Percentiles rank a stretch among this genome's conserved stretches.
Conservation (phyloP, 768 basidiomycete genomes). For the Hypholoma sublateritium region DNA sequence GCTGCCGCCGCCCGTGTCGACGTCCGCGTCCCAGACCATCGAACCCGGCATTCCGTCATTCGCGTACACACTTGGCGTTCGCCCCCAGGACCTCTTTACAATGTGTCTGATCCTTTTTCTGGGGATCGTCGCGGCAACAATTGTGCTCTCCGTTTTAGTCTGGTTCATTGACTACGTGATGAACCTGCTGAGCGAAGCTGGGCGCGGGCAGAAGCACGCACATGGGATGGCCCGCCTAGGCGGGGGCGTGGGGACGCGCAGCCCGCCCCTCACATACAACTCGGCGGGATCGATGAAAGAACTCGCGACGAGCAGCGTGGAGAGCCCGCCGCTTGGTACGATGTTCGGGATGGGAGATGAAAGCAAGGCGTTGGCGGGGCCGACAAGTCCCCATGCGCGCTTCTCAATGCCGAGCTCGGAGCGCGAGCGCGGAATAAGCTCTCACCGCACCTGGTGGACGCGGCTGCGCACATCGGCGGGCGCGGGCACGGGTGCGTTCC, state of each 20-base stretch:
- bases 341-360: conserved; percentile 37
- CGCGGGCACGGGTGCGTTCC: conserved; percentile 74
- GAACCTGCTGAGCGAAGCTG: conserved; percentile 31
- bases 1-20: conserved; percentile 52
- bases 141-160: conserved; percentile 65
- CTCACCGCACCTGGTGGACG: conserved; percentile 48
- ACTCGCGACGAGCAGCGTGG: background rate
- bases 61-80: conserved; percentile 80
- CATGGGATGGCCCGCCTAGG: conserved; percentile 20
- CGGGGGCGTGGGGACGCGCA: conserved; percentile 28
- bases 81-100: conserved; percentile 78
- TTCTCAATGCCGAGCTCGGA: conserved; percentile 33
- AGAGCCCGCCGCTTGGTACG: conserved; percentile 4
- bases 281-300: conserved; percentile 50
- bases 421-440: conserved; percentile 33
- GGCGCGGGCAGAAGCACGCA: conserved; percentile 13
- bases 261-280: conserved; percentile 29
- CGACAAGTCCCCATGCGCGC: conserved; percentile 15
- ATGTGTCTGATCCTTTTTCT: conserved; percentile 85
- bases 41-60: conserved; percentile 79
- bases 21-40: background rate
- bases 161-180: conserved; percentile 70
- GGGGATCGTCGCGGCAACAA: conserved; percentile 69
- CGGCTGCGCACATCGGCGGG: conserved; percentile 59
- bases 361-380: conserved; percentile 45